phyloP scores from a whole-genome alignment of 1,139 yeast genomes.

The Suhomyces maxii region DNA sequence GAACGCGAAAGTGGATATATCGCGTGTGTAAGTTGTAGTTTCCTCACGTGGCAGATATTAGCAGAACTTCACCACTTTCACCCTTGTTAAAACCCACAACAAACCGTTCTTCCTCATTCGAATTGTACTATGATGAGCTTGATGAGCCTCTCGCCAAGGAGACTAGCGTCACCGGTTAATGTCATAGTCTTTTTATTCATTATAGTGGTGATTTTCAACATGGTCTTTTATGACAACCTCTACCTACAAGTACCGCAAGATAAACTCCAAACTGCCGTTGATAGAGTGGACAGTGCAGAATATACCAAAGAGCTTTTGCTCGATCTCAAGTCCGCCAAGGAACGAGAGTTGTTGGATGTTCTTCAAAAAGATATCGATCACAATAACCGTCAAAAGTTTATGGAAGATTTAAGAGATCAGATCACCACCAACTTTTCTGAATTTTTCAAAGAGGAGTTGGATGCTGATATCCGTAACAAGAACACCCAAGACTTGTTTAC shows the following conservation, averaged over 20 bases:
- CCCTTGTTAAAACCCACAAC: not conserved
- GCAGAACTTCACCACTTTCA: no score
- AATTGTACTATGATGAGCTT: slow-evolving; percentile 1
- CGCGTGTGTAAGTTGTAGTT: no score
- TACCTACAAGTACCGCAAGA: slow-evolving; percentile 1
- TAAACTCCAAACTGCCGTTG: slow-evolving; percentile 8
- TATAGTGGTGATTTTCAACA: slow-evolving; percentile 12
- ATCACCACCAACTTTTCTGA: slow-evolving; percentile 15
- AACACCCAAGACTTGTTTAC: slow-evolving; percentile 23
- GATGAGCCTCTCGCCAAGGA: slow-evolving; percentile 9
- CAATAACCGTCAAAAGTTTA: slow-evolving; percentile 15
- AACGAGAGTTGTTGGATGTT: slow-evolving; percentile 18
- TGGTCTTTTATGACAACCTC: slow-evolving; percentile 9
- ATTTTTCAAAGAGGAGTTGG: slow-evolving; percentile 18
- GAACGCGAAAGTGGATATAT: no score
- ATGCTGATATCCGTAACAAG: slow-evolving; percentile 17
- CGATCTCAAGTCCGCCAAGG: slow-evolving; percentile 17
- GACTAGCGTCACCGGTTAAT: slow-evolving; percentile 14
- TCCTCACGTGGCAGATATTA: no score
- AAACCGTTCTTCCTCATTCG: not conserved
- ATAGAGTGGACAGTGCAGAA: slow-evolving; percentile 12
- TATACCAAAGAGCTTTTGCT: slow-evolving; percentile 10
- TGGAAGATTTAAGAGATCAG: slow-evolving; percentile 14
- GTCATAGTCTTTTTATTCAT: slow-evolving; percentile 10
- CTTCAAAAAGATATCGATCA: slow-evolving; percentile 16